A percentile compares a stretch with the other conserved stretches of the same genome.
Conservation (phyloP, 2,329 filamentous ascomycete genomes). For the Cytospora schulzeri region DNA sequence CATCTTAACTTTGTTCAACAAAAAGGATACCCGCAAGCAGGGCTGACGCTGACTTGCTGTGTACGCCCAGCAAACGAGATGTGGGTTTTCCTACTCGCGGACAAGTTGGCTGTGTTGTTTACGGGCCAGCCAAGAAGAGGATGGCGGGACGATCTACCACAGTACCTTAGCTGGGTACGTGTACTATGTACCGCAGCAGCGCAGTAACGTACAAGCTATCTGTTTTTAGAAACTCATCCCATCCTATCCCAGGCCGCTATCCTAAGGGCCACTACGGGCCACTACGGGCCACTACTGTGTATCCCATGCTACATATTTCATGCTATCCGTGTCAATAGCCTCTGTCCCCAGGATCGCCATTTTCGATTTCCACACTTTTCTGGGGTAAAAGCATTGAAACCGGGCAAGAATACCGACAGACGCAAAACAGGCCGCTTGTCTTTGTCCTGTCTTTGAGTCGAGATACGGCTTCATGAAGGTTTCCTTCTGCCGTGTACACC, state of each 20-base stretch:
- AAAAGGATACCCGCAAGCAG: neutral
- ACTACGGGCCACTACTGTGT: no score
- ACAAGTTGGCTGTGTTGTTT: slow-evolving; percentile 5
- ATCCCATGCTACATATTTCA: neutral
- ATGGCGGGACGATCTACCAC: slow-evolving; percentile 13
- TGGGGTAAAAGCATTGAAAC: neutral
- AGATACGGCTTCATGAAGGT: neutral
- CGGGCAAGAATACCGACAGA: neutral
- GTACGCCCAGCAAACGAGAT: slow-evolving; percentile 4
- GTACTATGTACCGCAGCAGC: neutral
- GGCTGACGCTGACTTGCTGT: slow-evolving; percentile 13
- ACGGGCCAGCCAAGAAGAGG: slow-evolving; percentile 2
- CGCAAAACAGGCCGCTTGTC: neutral
- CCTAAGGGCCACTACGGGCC: no score
- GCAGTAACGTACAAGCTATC: neutral
- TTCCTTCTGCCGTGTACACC: no score
- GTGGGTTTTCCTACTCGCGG: neutral
- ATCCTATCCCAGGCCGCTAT: no score
- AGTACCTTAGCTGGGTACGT: slow-evolving; percentile 2
- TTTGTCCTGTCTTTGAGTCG: neutral
- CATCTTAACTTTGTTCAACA: slow-evolving; percentile 1
- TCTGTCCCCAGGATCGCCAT: slow-evolving; percentile 3
- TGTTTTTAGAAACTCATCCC: slow-evolving; percentile 16
- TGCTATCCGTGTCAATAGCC: slow-evolving; percentile 1
- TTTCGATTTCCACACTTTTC: neutral